These are phyloP conservation scores for Sugiyamaella americana DNA, from an alignment of 805 yeast genomes.

Conservation along the genomic window DNA sequence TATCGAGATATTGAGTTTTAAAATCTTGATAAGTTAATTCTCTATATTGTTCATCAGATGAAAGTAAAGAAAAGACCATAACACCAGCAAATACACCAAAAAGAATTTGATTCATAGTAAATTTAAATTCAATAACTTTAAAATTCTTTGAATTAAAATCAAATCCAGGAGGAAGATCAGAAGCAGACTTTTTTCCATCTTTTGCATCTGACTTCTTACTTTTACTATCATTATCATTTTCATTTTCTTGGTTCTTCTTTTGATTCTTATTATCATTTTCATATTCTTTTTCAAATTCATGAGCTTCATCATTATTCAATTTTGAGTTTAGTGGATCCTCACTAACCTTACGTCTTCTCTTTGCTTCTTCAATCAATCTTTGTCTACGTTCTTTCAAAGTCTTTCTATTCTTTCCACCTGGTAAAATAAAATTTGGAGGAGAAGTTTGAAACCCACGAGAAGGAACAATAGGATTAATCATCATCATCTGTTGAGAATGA, in stretches of 20 bases:
- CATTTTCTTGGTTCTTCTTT: not conserved
- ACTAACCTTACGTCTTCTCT: conserved; percentile 2
- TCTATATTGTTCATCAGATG: conserved; percentile 17
- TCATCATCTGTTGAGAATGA: not conserved
- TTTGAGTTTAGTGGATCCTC: too few relatives aligned
- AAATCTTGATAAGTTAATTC: conserved; percentile 73
- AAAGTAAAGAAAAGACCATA: conserved; percentile 10
- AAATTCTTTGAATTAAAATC: conserved; percentile 12
- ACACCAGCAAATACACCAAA: conserved; percentile 11
- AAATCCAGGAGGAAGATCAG: conserved; percentile 14
- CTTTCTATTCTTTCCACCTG: conserved; percentile 4
- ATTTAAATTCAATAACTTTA: conserved; percentile 12
- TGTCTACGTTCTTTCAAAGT: conserved; percentile 5
- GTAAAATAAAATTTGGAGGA: not conserved
- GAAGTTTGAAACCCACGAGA: conserved; percentile 6
- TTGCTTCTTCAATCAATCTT: conserved; percentile 2
- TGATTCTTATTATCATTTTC: not conserved
- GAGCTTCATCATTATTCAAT: conserved; percentile 1
- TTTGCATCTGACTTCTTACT: not conserved
- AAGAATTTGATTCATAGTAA: conserved; percentile 9
- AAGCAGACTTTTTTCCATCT: not conserved
- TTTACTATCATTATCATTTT: not conserved
- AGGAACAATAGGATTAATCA: not conserved
- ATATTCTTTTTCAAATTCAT: not conserved
- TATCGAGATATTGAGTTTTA: conserved; percentile 67